Base-by-base conservation (phyloP, 2,329 filamentous ascomycete genomes). In the Colletotrichum agaves region DNA sequence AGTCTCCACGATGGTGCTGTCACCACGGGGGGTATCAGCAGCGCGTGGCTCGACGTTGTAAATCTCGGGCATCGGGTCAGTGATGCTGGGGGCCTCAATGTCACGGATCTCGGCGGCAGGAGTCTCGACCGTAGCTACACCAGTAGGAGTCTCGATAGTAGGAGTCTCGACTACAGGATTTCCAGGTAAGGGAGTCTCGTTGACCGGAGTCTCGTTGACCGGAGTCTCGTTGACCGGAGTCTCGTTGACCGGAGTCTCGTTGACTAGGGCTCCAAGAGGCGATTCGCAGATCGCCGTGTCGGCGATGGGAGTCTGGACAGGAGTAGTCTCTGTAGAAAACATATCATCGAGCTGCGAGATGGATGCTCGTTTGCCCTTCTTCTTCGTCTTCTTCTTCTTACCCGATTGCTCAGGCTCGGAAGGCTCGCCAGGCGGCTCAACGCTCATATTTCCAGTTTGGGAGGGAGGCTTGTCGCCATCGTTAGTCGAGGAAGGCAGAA, bases 311-410 rank as follows among this genome's bases (percentile, higher is more conserved):
- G 15, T 35, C 21, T 61, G 19, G 15, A 61, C 23, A 52, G 41
- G 39, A 41, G 59, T 44, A 56, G 23, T 67, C 53, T 61, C 68
- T 31, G 37, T 27, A 17, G 53, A 15, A 15, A 59, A 12, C 1
- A 44, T 10, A 23, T 64, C 47, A 3, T 67, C 64, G 41, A 49
- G 44, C 58, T 62, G 60, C 7, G 67, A 49, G 1, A 56, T 23
- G 1, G 43, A 64, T 1, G 33, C 27, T 21, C 62, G 49, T 60
- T 67, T 69, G 23, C 57, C 67, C 67, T 69, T 72, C 70, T 69
- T 72, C 52, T 70, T 71, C 50, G 74, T 74, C 61, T 74, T 73
- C 67, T 72, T 72, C 33, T 74, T 70, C 58, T 72, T 75, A 13
- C 56, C 66, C 23, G 61, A 58, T 21, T 56, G 53, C 19, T 70